Conservation (phyloP, 306 rosid genomes). For the Corylus heterophylla region DNA sequence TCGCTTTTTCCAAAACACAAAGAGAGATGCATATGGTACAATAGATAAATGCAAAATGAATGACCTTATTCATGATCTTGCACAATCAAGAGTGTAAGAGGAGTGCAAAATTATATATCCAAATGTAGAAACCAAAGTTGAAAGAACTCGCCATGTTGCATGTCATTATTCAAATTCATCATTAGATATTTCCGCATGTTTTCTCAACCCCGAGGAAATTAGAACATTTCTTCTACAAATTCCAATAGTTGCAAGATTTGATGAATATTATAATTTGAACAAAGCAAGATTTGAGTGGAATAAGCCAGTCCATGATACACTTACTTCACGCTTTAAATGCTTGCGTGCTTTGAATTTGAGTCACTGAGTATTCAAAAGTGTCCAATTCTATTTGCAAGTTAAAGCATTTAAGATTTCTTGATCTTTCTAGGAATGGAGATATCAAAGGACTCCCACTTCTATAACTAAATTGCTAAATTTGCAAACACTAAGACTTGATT, state of each 20-base stretch:
- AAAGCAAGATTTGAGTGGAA: not conserved
- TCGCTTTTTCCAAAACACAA: too few species aligned
- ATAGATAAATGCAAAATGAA: too few species aligned
- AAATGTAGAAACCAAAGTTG: not conserved
- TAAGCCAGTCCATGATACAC: too few species aligned
- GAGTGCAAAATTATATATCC: not conserved
- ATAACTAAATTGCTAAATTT: not conserved
- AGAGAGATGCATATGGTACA: too few species aligned
- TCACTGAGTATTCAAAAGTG: not conserved
- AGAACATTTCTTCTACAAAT: conserved; percentile 3
- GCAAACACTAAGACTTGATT: not conserved
- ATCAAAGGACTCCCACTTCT: not conserved
- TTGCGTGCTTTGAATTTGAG: not conserved
- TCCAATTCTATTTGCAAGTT: not conserved
- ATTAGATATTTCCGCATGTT: not conserved
- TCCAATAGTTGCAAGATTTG: too few species aligned
- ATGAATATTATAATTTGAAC: too few species aligned
- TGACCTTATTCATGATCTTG: not conserved
- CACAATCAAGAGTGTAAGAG: not conserved
- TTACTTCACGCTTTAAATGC: too few species aligned
- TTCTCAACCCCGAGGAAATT: not conserved
- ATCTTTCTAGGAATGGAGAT: not conserved
- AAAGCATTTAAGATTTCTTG: conserved; percentile 7
- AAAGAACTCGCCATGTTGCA: conserved; percentile 6
- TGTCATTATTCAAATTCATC: not conserved